Evolutionary conservation across 192 early-diverging fungal species (phyloP).

Genomic region (Oehlia diaphana): DNA sequence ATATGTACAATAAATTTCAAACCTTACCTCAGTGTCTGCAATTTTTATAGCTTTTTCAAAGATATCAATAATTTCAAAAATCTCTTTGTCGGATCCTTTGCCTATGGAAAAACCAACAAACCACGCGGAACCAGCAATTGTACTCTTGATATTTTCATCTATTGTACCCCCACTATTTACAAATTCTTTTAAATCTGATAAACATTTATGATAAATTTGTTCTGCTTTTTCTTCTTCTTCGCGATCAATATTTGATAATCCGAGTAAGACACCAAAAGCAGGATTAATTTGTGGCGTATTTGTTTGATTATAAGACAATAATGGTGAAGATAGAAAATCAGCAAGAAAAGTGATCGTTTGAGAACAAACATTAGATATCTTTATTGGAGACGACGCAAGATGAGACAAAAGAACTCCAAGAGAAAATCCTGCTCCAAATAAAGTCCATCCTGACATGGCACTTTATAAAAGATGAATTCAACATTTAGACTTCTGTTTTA

Average conservation of each 20-base stretch:
- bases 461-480: conserved; percentile 9
- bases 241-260: conserved; percentile 33
- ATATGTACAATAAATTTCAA: neutral
- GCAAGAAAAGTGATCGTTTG: conserved; percentile 33
- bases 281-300: conserved; percentile 27
- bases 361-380: conserved; percentile 36
- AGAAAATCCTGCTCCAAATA: conserved; percentile 41
- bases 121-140: conserved; percentile 20
- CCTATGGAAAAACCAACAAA: conserved; percentile 16
- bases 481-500: neutral
- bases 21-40: conserved; percentile 28
- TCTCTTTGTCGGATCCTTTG: conserved; percentile 9
- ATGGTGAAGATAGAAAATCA: conserved; percentile 24
- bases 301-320: neutral
- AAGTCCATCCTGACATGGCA: conserved; percentile 37
- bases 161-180: conserved; percentile 5
- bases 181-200: conserved; percentile 15
- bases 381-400: conserved; percentile 38
- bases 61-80: neutral
- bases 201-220: conserved; percentile 19
- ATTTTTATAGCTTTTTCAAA: conserved; percentile 28
- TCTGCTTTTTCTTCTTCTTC: neutral
- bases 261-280: conserved; percentile 37
- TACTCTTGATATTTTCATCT: neutral
- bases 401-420: conserved; percentile 41